phyloP scores from a whole-genome alignment of 768 basidiomycete genomes.

The Mycena pura region DNA sequence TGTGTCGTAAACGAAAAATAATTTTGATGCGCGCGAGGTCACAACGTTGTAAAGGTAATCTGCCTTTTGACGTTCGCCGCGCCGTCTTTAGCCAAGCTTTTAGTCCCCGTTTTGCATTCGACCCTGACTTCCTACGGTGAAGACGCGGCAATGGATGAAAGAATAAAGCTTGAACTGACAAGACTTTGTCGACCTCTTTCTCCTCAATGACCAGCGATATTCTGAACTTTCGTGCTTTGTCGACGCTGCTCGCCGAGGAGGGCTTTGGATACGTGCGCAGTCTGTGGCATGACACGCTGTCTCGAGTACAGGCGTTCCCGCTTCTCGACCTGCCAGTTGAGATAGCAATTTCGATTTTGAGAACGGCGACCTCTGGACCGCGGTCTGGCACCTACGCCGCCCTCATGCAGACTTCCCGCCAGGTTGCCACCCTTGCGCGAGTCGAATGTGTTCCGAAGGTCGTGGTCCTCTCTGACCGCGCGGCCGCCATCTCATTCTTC shows the following conservation, averaged over 20 bases:
- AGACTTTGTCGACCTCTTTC: background rate
- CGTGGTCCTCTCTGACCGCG: background rate
- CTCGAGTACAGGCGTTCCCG: background rate
- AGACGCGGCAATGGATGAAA: background rate
- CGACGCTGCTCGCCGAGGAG: constrained; percentile 6
- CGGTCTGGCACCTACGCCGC: constrained; percentile 8
- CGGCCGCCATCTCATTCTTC: constrained; percentile 9
- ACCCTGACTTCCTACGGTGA: background rate
- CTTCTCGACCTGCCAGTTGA: constrained; percentile 3
- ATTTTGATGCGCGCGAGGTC: no score
- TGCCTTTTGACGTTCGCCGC: no score
- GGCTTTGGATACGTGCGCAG: background rate
- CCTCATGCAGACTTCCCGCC: constrained; percentile 11
- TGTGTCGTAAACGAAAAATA: no score
- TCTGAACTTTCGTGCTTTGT: constrained; percentile 10
- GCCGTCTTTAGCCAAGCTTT: background rate
- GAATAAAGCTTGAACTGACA: background rate
- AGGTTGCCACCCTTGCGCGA: constrained; percentile 7
- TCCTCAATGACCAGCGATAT: background rate
- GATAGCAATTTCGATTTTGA: constrained; percentile 3
- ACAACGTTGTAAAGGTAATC: no score
- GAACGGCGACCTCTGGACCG: constrained; percentile 2
- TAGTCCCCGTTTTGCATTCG: background rate
- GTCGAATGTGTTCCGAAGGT: constrained; percentile 1
- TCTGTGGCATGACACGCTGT: background rate